Conservation (phyloP, 1,284 basidiomycete species). For the Ustilago esculenta region DNA sequence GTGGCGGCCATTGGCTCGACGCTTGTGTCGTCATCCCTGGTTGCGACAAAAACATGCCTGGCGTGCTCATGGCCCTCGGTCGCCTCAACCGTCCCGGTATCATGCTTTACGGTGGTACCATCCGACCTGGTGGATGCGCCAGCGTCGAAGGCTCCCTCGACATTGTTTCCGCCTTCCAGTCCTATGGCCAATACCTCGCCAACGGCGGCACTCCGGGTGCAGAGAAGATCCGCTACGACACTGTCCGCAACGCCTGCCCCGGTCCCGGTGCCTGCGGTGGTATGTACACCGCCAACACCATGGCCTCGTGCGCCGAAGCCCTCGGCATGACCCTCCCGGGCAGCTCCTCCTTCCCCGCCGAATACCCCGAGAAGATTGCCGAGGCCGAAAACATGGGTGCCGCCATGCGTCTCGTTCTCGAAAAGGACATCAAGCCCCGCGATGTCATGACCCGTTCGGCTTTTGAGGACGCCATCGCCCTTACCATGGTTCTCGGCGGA, state of each 20-base stretch:
- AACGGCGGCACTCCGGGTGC: constrained; percentile 60
- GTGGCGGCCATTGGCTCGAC: constrained; percentile 66
- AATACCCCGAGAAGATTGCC: constrained; percentile 63
- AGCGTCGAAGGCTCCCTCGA: constrained; percentile 57
- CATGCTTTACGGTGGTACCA: constrained; percentile 67
- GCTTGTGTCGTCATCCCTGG: constrained; percentile 64
- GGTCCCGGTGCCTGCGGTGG: constrained; percentile 66
- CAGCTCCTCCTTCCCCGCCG: constrained; percentile 62
- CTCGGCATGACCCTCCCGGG: constrained; percentile 66
- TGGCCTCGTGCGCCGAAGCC: constrained; percentile 65
- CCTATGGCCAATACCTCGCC: constrained; percentile 65
- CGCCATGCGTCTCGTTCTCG: constrained; percentile 63
- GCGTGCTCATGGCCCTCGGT: constrained; percentile 65
- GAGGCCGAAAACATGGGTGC: constrained; percentile 61
- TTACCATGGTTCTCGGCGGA: constrained; percentile 66
- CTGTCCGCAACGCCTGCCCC: constrained; percentile 63
- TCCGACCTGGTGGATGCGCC: constrained; percentile 61
- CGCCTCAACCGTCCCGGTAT: constrained; percentile 65
- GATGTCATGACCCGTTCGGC: constrained; percentile 65
- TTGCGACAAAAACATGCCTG: constrained; percentile 68
- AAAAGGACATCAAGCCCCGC: constrained; percentile 63
- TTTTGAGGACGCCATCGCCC: constrained; percentile 64
- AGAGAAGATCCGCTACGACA: constrained; percentile 64
- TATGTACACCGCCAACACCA: constrained; percentile 67
- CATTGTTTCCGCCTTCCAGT: constrained; percentile 66